phyloP scores from a whole-genome alignment of 2,329 filamentous ascomycete genomes.

The Leptographium wingfieldii region DNA sequence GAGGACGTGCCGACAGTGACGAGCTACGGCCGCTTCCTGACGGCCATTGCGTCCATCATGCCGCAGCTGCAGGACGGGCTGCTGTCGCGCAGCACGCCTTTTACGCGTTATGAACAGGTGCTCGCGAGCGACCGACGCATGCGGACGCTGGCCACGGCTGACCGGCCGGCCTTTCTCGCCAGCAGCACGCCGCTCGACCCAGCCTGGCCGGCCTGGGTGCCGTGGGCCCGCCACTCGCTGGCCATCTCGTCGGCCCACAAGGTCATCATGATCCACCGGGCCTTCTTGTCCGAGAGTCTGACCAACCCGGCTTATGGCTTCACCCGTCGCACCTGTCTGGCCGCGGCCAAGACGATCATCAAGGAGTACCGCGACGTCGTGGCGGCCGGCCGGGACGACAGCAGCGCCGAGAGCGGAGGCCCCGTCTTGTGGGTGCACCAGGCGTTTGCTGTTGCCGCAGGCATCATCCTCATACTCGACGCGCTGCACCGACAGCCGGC shows the following conservation, averaged over 20 bases:
- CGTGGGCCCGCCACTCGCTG: constrained; percentile 22
- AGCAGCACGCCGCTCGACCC: constrained; percentile 16
- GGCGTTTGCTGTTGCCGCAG: constrained; percentile 18
- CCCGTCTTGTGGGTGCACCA: constrained; percentile 18
- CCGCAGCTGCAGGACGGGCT: constrained; percentile 21
- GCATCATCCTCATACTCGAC: constrained; percentile 19
- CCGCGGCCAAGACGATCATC: constrained; percentile 26
- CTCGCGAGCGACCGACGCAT: constrained; percentile 21
- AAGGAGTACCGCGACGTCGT: constrained; percentile 16
- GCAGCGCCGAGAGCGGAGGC: constrained; percentile 10
- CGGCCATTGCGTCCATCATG: constrained; percentile 22
- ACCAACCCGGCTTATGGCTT: constrained; percentile 20
- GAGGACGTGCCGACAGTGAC: constrained; percentile 15
- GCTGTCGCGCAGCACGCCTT: constrained; percentile 19
- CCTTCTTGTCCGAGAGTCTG: constrained; percentile 22
- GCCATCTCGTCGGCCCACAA: constrained; percentile 26
- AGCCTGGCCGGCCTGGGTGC: constrained; percentile 19
- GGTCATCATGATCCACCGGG: constrained; percentile 29
- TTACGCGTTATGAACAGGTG: constrained; percentile 24
- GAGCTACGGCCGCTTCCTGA: constrained; percentile 18
- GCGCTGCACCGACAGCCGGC: constrained; percentile 16
- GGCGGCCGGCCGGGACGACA: constrained; percentile 9
- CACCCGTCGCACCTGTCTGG: constrained; percentile 23
- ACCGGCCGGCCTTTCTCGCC: constrained; percentile 18
- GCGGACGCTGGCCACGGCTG: constrained; percentile 20